These are phyloP conservation scores for Melampsora americana DNA, from an alignment of 1,284 basidiomycete species.

Conservation along the genomic window DNA sequence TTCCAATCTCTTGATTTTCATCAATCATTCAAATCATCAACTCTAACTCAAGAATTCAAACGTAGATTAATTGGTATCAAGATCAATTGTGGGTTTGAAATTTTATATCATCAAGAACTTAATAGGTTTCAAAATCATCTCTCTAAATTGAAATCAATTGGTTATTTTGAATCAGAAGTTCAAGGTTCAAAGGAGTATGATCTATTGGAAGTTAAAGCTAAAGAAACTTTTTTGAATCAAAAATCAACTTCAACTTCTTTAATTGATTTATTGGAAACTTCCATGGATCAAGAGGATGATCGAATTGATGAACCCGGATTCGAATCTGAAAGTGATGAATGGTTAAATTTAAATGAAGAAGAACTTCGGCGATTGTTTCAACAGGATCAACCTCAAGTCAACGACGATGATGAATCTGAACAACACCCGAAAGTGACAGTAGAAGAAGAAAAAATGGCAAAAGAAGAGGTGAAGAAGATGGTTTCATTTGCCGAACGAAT, in stretches of 20 bases:
- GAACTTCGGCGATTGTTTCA: constrained; percentile 54
- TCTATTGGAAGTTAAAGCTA: constrained; percentile 67
- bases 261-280: not conserved
- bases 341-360: constrained; percentile 55
- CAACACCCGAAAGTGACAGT: constrained; percentile 54
- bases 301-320: not conserved
- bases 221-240: constrained; percentile 49
- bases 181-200: constrained; percentile 74
- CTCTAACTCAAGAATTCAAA: constrained; percentile 23
- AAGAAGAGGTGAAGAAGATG: constrained; percentile 66
- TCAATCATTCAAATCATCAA: constrained; percentile 12
- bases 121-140: constrained; percentile 57
- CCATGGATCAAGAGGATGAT: not conserved
- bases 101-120: constrained; percentile 73
- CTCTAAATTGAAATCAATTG: constrained; percentile 56
- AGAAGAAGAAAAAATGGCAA: constrained; percentile 46
- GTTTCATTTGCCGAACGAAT: constrained; percentile 76
- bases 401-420: constrained; percentile 58
- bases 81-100: constrained; percentile 75
- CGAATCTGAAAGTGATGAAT: constrained; percentile 48
- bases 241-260: not conserved
- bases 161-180: constrained; percentile 72
- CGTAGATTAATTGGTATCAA: constrained; percentile 31
- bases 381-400: constrained; percentile 36
- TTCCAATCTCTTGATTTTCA: not conserved